phyloP scores from a whole-genome alignment of 2,329 filamentous ascomycete species.

The Paecilomyces niveus region DNA sequence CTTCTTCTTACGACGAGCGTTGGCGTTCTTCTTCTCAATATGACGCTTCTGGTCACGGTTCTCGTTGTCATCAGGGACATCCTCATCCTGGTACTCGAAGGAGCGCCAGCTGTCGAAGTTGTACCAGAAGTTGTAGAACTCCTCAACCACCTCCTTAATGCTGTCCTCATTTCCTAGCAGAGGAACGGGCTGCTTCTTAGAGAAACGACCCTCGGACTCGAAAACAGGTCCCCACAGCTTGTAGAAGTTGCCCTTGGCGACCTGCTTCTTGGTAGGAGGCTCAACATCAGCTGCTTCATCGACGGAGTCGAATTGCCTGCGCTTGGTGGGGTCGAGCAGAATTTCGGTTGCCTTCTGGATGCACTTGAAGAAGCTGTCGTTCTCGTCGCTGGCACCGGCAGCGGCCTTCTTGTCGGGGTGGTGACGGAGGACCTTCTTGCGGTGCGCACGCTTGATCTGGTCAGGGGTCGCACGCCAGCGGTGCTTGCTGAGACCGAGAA shows the following conservation, averaged over 20 bases:
- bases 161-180: constrained; percentile 76
- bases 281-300: constrained; percentile 91
- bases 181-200: constrained; percentile 81
- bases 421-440: constrained; percentile 98
- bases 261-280: constrained; percentile 85
- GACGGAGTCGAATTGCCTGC: constrained; percentile 92
- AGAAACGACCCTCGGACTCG: constrained; percentile 88
- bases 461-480: constrained; percentile 90
- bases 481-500: constrained; percentile 88
- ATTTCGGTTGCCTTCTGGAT: constrained; percentile 97
- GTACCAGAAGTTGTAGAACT: constrained; percentile 99
- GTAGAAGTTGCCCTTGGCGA: constrained; percentile 82
- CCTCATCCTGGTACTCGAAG: constrained; percentile 98
- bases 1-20: constrained; percentile 99
- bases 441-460: constrained; percentile 97
- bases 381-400: constrained; percentile 68
- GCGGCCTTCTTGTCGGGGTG: constrained; percentile 99
- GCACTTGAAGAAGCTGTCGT: constrained; percentile 99
- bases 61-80: constrained; percentile 97
- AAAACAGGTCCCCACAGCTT: constrained; percentile 90
- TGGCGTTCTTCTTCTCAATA: constrained; percentile 96
- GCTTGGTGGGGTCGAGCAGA: constrained; percentile 82
- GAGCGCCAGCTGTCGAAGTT: constrained; percentile 97
- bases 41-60: constrained; percentile 99
- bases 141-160: constrained; percentile 81